phyloP scores from a whole-genome alignment of 192 early-diverging fungal species.

The Podila epigama region DNA sequence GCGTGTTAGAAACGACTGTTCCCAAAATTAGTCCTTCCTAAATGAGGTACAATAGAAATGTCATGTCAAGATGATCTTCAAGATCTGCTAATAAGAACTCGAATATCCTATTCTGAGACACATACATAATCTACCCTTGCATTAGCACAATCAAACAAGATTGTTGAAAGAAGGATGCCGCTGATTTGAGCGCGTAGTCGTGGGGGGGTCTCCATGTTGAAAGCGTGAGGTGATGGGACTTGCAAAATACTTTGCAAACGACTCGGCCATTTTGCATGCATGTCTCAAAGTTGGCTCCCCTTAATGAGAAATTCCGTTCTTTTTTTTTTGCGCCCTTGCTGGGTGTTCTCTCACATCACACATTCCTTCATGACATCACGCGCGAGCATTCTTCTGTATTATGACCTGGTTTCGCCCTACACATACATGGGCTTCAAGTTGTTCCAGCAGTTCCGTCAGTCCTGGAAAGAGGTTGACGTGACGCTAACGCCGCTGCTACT shows the following conservation, averaged over 20 bases:
- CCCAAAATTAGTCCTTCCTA: slow-evolving; percentile 45
- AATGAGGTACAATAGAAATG: too few relatives aligned
- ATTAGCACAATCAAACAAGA: slow-evolving; percentile 46
- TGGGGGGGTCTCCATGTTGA: slow-evolving; percentile 6
- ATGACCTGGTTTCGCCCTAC: slow-evolving; percentile 43
- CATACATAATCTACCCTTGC: slow-evolving; percentile 43
- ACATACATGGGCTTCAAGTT: slow-evolving; percentile 42
- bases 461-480: slow-evolving; percentile 33
- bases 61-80: too few relatives aligned
- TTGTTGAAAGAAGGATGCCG: slow-evolving; percentile 37
- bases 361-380: slow-evolving; percentile 13
- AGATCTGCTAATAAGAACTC: too few relatives aligned
- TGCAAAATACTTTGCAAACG: too few relatives aligned
- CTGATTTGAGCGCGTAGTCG: slow-evolving; percentile 35
- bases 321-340: too few relatives aligned
- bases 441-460: slow-evolving; percentile 23
- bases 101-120: background rate
- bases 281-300: too few relatives aligned
- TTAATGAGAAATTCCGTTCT: too few relatives aligned
- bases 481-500: slow-evolving; percentile 31
- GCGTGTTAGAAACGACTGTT: slow-evolving; percentile 18
- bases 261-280: too few relatives aligned
- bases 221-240: background rate
- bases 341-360: too few relatives aligned
- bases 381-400: slow-evolving; percentile 31